phyloP scores from a whole-genome alignment of 495 filamentous ascomycete species.

The Aspergillus indologenus region DNA sequence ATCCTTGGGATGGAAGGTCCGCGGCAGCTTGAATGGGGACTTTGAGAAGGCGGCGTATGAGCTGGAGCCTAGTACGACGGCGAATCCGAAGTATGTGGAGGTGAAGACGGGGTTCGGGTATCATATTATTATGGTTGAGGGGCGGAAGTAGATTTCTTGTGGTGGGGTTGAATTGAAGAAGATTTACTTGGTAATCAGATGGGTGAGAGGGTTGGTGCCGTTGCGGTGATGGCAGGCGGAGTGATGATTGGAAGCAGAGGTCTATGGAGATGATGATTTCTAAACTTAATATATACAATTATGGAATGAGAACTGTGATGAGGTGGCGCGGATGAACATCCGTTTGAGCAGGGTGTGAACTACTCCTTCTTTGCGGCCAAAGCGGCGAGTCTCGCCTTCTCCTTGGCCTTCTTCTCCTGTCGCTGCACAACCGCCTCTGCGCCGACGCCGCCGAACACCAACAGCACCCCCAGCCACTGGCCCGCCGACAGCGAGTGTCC shows the following conservation, averaged over 20 bases:
- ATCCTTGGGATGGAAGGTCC: constrained; percentile 77
- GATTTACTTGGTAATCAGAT: too few relatives aligned
- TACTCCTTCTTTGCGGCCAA: constrained; percentile 40
- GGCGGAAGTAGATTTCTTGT: constrained; percentile 49
- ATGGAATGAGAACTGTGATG: background rate
- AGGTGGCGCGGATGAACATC: too few relatives aligned
- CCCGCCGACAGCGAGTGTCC: constrained; percentile 79
- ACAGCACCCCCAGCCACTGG: constrained; percentile 86
- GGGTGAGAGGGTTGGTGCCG: too few relatives aligned
- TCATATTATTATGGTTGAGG: constrained; percentile 89
- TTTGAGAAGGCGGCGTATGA: constrained; percentile 84
- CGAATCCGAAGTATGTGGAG: constrained; percentile 70
- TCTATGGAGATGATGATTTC: background rate
- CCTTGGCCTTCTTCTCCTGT: constrained; percentile 81
- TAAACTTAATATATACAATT: constrained; percentile 13
- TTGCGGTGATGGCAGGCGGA: too few relatives aligned
- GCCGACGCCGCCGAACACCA: constrained; percentile 95
- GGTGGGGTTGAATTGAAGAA: background rate
- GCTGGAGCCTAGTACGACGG: constrained; percentile 72
- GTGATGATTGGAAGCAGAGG: too few relatives aligned
- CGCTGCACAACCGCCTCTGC: constrained; percentile 81
- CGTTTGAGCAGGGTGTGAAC: background rate
- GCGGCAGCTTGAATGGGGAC: constrained; percentile 65
- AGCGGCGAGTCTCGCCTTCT: constrained; percentile 54
- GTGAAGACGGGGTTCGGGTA: constrained; percentile 86